Conservation (phyloP, 768 basidiomycete genomes). For the Termitomyces sp. region DNA sequence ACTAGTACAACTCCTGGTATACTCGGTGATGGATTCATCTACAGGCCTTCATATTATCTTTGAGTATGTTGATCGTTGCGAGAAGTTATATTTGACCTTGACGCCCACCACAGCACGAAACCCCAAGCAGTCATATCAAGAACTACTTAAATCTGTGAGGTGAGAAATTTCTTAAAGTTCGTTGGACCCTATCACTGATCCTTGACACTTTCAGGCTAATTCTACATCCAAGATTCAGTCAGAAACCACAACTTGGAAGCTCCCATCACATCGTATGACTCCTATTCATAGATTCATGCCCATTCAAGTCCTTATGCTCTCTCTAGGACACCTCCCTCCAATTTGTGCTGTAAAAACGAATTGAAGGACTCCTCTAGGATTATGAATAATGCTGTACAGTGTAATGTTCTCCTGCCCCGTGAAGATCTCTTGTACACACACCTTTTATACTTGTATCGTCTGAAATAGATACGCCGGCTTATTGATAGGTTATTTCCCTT, state of each 20-base stretch:
- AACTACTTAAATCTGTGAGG: slow-evolving; percentile 54
- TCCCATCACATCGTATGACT: slow-evolving; percentile 58
- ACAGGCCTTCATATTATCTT: slow-evolving; percentile 56
- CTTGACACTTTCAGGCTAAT: slow-evolving; percentile 32
- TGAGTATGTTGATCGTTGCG: slow-evolving; percentile 28
- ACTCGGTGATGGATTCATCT: neutral
- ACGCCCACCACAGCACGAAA: slow-evolving; percentile 28
- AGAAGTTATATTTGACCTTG: neutral
- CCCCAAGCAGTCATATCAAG: slow-evolving; percentile 59
- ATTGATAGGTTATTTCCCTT: too few species aligned
- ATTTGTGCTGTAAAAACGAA: slow-evolving; percentile 19
- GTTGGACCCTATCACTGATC: neutral
- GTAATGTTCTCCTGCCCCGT: neutral
- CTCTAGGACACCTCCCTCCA: slow-evolving; percentile 28
- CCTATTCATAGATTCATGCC: neutral
- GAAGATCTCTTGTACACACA: neutral
- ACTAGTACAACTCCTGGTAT: neutral
- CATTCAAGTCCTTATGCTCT: neutral
- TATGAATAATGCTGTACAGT: neutral
- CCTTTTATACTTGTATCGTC: neutral
- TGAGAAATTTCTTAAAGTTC: slow-evolving; percentile 17
- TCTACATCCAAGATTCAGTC: slow-evolving; percentile 53
- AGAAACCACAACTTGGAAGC: slow-evolving; percentile 70
- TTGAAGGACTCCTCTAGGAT: neutral
- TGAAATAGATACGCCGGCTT: neutral